Conservation (phyloP, 2,329 filamentous ascomycete genomes). For the Chaetomium globosum region DNA sequence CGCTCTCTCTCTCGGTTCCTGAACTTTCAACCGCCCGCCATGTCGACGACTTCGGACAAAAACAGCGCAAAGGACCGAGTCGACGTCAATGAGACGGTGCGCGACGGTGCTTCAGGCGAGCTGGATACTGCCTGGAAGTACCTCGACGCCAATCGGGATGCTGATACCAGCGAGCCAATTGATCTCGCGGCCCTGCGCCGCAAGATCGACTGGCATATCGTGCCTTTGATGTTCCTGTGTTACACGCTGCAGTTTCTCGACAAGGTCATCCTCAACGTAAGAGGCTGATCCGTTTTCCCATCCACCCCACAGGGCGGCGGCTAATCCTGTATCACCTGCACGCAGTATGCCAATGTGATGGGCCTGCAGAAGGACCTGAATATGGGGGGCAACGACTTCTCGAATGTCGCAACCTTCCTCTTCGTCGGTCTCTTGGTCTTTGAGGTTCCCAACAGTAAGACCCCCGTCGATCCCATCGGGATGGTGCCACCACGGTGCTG, state of each 20-base stretch:
- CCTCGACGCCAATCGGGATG: constrained; percentile 48
- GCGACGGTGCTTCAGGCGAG: constrained; percentile 29
- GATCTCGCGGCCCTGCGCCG: constrained; percentile 53
- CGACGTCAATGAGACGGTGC: constrained; percentile 22
- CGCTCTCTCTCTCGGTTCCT: constrained; percentile 1
- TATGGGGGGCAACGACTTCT: constrained; percentile 63
- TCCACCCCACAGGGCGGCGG: constrained; percentile 7
- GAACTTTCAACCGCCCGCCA: constrained; percentile 16
- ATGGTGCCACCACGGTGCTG: not conserved
- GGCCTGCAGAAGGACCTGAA: constrained; percentile 58
- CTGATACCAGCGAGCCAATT: constrained; percentile 38
- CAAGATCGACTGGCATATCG: constrained; percentile 61
- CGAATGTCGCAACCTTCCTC: constrained; percentile 63
- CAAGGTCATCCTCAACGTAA: constrained; percentile 64
- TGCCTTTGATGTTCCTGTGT: constrained; percentile 63
- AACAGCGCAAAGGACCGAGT: constrained; percentile 27
- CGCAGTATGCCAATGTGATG: constrained; percentile 67
- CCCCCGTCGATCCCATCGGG: not conserved
- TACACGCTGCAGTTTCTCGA: constrained; percentile 67
- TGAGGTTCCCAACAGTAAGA: constrained; percentile 60
- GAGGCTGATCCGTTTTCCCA: constrained; percentile 33
- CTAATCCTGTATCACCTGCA: constrained; percentile 25
- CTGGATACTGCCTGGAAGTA: constrained; percentile 53
- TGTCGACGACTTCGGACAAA: constrained; percentile 31
- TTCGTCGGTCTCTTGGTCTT: constrained; percentile 64